Base-by-base conservation (phyloP, 352 stramenopile species). In the Globisporangium abappressorium region DNA sequence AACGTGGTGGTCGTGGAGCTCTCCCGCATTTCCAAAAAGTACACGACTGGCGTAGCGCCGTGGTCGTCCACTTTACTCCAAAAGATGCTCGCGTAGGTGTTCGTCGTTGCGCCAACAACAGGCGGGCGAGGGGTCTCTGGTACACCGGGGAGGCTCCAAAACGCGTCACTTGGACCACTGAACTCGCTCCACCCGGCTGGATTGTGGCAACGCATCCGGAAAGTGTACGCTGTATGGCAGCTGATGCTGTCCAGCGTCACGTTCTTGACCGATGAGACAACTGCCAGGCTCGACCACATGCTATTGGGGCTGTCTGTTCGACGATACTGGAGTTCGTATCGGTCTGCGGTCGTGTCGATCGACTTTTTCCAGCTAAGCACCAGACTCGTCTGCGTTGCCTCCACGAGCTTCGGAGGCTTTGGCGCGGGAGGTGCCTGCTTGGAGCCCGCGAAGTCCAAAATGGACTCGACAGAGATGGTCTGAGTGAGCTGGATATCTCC, bases 251-350 rank as follows among this genome's bases (percentile, higher is more conserved):
- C 76, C 0, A 94, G 76, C 0, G 65, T 69, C 3, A 83, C 71
- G 54, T 81, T 73, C 46, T 85, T 82, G n/a, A 72, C 73, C 0
- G 73, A 62, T 0, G 72, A 71, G 30, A 77, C 74, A 28, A 71
- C 71, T 0, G 76, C 66, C 1, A 94, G 75, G 0, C 72, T 75
- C 1, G 67, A 59, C 86, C 86, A 94, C 0, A 73, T 34, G 47
- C 79, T 83, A 66, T 85, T 78, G 18, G 63, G 57, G 54, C 77
- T 87, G 34, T 92, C 76, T 6, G 71, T 74, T 30, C 73, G 66
- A 24, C 79, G 76, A 61, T 82, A 93, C 63, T 94, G 86, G 22
- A 92, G 62, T 61, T 94, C 86, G 65, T 92, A 93, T 2, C 83
- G 73, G 69, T 94, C 86, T 2, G 87, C 80, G 0, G 85, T 93